A percentile compares a stretch with the other conserved stretches of the same genome.
These are phyloP conservation scores for Fusarium subglutinans DNA, from an alignment of 2,329 filamentous ascomycete genomes.

Conservation along the genomic window DNA sequence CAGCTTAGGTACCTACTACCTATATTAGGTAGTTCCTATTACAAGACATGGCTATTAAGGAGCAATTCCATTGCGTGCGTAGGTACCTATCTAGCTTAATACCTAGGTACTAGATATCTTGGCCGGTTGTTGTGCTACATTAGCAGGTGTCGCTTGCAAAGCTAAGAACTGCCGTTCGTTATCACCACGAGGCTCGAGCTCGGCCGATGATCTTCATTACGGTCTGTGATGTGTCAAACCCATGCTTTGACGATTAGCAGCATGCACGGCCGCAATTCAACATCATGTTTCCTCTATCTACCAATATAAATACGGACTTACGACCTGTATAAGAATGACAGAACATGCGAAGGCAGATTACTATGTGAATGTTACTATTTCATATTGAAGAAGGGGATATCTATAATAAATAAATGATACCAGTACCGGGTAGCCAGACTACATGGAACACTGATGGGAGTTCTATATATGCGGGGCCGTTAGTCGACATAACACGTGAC, in stretches of 20 bases:
- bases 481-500: background rate
- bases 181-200: background rate
- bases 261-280: conserved; percentile 7
- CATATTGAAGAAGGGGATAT: background rate
- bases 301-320: background rate
- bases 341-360: background rate
- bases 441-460: background rate
- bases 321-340: background rate
- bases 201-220: background rate
- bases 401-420: too few relatives aligned
- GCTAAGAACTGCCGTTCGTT: background rate
- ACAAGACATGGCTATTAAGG: conserved; percentile 1
- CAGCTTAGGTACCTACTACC: background rate
- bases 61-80: conserved; percentile 9
- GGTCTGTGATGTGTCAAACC: conserved; percentile 12
- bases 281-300: background rate
- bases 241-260: conserved; percentile 17
- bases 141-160: background rate
- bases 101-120: background rate
- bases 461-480: background rate
- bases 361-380: background rate
- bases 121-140: background rate
- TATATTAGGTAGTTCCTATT: background rate
- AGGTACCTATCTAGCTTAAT: background rate
- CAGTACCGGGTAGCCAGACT: background rate